Evolutionary conservation across 331 rosid species (phyloP).

Genomic region (Malus hybrid): DNA sequence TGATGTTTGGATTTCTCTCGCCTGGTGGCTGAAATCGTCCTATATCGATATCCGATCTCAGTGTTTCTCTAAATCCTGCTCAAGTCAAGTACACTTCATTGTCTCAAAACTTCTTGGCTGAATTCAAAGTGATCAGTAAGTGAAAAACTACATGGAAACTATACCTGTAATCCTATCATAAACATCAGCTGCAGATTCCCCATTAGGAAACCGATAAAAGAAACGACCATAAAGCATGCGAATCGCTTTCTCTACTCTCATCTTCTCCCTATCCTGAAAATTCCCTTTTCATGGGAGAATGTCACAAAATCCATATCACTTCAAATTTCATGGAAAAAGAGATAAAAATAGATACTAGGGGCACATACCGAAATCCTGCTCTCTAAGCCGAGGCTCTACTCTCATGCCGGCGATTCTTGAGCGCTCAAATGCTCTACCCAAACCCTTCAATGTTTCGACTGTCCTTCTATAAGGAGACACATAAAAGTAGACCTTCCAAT

Average conservation of each 20-base stretch:
- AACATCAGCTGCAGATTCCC: slow-evolving; percentile 96
- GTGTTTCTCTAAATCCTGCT: slow-evolving; percentile 84
- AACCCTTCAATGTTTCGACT: slow-evolving; percentile 42
- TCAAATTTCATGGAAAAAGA: not conserved
- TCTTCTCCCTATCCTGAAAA: slow-evolving; percentile 78
- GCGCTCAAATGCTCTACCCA: slow-evolving; percentile 65
- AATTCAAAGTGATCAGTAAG: not conserved
- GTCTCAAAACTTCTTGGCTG: not conserved
- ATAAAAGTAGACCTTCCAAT: slow-evolving; percentile 73
- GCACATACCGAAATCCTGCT: slow-evolving; percentile 72
- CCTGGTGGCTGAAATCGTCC: slow-evolving; percentile 81
- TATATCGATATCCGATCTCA: slow-evolving; percentile 69
- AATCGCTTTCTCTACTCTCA: slow-evolving; percentile 48
- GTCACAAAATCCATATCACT: not conserved
- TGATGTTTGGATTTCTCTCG: slow-evolving; percentile 44
- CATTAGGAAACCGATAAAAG: slow-evolving; percentile 84
- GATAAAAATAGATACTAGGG: not conserved
- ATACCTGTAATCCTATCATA: slow-evolving; percentile 88
- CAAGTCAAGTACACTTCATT: not conserved
- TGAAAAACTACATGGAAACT: not conserved
- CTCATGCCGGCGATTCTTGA: slow-evolving; percentile 65
- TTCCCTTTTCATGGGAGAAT: slow-evolving; percentile 43
- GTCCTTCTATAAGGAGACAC: slow-evolving; percentile 81
- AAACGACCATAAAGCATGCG: slow-evolving; percentile 72
- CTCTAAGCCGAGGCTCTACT: slow-evolving; percentile 84